Percentiles rank a stretch among this genome's conserved stretches.
phyloP scores from a whole-genome alignment of 371 early-diverging fungal genomes.

The Mortierella sp. region DNA sequence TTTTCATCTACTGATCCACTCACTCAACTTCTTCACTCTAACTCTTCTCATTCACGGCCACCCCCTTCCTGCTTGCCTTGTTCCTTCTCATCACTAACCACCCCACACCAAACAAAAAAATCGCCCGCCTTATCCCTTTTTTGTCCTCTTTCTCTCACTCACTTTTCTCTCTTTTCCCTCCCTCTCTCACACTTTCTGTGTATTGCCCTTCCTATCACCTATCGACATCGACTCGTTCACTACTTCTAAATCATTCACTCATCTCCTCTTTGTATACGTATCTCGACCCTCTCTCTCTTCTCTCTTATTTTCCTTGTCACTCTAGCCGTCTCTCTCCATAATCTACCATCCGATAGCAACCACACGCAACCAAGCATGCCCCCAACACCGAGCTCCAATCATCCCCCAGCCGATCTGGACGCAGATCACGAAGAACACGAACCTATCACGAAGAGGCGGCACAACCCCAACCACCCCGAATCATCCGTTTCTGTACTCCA shows the following conservation, averaged over 20 bases:
- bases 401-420: neutral
- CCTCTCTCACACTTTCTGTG: neutral
- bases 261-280: neutral
- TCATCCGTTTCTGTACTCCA: neutral
- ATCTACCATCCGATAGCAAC: neutral
- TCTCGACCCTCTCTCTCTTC: neutral
- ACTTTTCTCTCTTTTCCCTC: neutral
- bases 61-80: neutral
- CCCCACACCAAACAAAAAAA: no score
- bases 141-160: neutral
- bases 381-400: constrained; percentile 14
- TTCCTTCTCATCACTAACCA: neutral
- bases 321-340: neutral
- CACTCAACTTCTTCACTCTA: neutral
- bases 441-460: neutral
- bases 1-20: neutral
- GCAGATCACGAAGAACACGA: constrained; percentile 14
- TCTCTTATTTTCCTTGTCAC: neutral
- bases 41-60: neutral
- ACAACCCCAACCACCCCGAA: constrained; percentile 1
- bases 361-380: constrained; percentile 22
- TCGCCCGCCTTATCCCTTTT: neutral
- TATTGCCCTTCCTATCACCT: neutral
- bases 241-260: constrained; percentile 8
- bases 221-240: neutral